phyloP scores from a whole-genome alignment of 331 rosid species.

The Quercus tomentella region DNA sequence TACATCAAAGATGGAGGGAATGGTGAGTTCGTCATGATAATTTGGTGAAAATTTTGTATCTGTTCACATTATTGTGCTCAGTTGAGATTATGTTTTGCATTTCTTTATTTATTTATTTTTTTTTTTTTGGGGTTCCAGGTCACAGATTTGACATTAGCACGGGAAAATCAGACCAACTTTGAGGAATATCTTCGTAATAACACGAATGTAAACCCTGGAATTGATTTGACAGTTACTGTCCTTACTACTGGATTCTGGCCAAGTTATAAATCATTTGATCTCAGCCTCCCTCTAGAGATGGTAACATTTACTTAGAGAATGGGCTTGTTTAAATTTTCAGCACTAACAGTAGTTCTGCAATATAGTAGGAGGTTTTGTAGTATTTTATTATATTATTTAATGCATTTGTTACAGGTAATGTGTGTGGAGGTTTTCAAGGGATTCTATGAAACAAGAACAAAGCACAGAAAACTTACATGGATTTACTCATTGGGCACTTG shows the following conservation, averaged over 20 bases:
- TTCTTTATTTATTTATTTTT: background rate
- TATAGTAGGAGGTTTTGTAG: background rate
- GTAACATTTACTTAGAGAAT: slow-evolving; percentile 26
- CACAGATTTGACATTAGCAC: slow-evolving; percentile 67
- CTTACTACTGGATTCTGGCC: slow-evolving; percentile 93
- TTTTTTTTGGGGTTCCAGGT: slow-evolving; percentile 37
- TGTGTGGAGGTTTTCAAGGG: slow-evolving; percentile 79
- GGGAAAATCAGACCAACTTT: slow-evolving; percentile 63
- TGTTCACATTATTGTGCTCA: background rate
- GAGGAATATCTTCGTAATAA: slow-evolving; percentile 54
- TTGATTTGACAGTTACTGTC: slow-evolving; percentile 75
- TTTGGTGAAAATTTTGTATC: background rate
- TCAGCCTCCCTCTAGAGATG: slow-evolving; percentile 80
- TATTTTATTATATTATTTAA: background rate
- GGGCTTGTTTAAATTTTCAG: slow-evolving; percentile 5
- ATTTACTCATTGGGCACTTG: slow-evolving; percentile 80
- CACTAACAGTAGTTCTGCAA: background rate
- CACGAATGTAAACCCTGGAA: slow-evolving; percentile 50
- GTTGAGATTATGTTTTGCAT: background rate
- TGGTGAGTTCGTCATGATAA: slow-evolving; percentile 47
- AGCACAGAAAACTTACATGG: slow-evolving; percentile 84
- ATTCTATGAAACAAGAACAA: slow-evolving; percentile 62
- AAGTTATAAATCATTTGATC: slow-evolving; percentile 72
- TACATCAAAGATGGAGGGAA: slow-evolving; percentile 95
- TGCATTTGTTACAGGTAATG: slow-evolving; percentile 45